Base-by-base conservation (phyloP, 805 yeast species). In the Wickerhamomyces subpelliculosus region DNA sequence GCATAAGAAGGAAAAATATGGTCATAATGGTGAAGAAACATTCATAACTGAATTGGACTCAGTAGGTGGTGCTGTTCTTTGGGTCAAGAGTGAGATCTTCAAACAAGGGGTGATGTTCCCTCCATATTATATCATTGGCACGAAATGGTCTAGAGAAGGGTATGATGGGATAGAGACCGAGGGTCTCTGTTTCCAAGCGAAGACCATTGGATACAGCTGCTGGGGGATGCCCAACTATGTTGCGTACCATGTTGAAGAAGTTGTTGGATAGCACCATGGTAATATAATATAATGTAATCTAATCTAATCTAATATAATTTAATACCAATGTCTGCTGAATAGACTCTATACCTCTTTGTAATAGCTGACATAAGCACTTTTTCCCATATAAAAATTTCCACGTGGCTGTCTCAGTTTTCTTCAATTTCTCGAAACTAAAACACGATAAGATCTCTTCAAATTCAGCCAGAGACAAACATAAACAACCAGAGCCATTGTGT, bases 91-190 rank as follows among this genome's bases (percentile, higher is more conserved):
- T 9, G 52, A 61, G 9, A 51, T 72, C 3, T 68, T 62, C 48
- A 64, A 64, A 41, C 73, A 68, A 40, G 77, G 78, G 20, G 58
- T 63, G 4, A 53, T 61, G 20, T 71, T 70, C 49, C 73, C 77
- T 4, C 64, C 74, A 0, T 60, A 58, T 35, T 69, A 69, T 40
- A 51, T 64, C 1, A 58, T 72, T 11, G 78, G 77, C 1, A 57
- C 68, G 3, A 46, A 44, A 14, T 72, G 76, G 76, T 58, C 53
- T 1, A 47, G 72, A 37, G 77, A 70, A 49, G 78, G 77, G 1
- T 72, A 62, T 40, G 78, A 72, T 49, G 78, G 78, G 4, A 68
- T 72, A 26, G 78, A 72, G 48, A 71, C 77, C 4, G 77, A 72
- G 51, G 77, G 78, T 1, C 36, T 72, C 12, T 72, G 78, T 39